phyloP scores from a whole-genome alignment of 23 red algal genomes.

The Gracilariopsis chorda region DNA sequence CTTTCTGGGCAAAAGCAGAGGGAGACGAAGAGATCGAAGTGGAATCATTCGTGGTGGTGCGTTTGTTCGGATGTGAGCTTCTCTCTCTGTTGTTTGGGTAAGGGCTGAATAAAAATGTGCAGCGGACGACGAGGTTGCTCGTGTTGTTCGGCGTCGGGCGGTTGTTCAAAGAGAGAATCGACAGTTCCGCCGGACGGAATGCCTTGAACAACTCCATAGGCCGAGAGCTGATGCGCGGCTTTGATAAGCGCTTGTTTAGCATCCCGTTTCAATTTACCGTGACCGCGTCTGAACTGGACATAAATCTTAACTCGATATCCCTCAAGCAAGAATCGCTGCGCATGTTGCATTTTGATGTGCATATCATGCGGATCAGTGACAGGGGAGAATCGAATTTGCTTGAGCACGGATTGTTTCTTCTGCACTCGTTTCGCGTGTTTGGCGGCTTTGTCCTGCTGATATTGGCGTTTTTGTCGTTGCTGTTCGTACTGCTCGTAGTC shows the following conservation, averaged over 20 bases:
- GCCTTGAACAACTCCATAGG: not conserved
- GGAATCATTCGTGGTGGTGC: too few species aligned
- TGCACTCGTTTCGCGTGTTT: not conserved
- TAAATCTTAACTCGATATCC: constrained; percentile 74
- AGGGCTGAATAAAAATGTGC: constrained; percentile 25
- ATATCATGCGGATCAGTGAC: constrained; percentile 69
- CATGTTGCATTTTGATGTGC: constrained; percentile 61
- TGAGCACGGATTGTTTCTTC: constrained; percentile 13
- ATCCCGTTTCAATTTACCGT: constrained; percentile 29
- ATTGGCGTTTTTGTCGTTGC: not conserved
- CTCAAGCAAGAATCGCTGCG: constrained; percentile 54
- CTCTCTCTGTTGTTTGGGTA: constrained; percentile 12
- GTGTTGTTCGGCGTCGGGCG: not conserved
- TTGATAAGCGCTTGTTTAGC: constrained; percentile 38
- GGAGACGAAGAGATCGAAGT: too few species aligned
- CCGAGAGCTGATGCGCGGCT: not conserved
- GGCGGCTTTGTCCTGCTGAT: not conserved
- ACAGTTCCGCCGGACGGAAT: not conserved
- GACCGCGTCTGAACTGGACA: constrained; percentile 75
- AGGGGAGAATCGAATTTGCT: constrained; percentile 81
- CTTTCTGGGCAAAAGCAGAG: too few species aligned
- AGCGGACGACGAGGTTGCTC: not conserved
- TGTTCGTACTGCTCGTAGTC: constrained; percentile 7
- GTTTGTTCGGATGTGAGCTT: not conserved
- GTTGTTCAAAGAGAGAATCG: constrained; percentile 12